Evolutionary conservation across 192 early-diverging fungal genomes (phyloP).

Genomic region (Chytriomyces sp.): DNA sequence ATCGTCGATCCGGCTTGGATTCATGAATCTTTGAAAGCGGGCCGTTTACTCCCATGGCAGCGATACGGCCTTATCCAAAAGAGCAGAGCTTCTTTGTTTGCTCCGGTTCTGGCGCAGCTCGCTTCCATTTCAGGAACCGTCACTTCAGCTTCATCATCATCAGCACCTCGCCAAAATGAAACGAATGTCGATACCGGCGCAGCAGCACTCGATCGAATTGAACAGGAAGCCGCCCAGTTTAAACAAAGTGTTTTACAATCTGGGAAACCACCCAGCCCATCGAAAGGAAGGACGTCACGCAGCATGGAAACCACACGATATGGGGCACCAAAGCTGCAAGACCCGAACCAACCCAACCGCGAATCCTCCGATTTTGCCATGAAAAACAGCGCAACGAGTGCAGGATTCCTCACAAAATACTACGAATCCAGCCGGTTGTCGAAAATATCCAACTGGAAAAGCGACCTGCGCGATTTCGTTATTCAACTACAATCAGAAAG

Average conservation of each 20-base stretch:
- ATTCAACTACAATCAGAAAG: constrained; percentile 36
- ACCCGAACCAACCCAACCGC: constrained; percentile 12
- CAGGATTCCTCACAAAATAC: constrained; percentile 55
- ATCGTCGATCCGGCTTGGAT: constrained; percentile 70
- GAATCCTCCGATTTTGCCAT: constrained; percentile 36
- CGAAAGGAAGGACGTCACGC: constrained; percentile 5
- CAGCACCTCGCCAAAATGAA: too few relatives aligned
- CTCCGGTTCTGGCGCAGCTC: neutral
- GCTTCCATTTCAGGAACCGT: constrained; percentile 1
- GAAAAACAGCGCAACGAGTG: constrained; percentile 42
- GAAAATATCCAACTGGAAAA: constrained; percentile 69
- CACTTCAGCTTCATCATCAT: too few relatives aligned
- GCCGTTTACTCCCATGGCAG: constrained; percentile 70
- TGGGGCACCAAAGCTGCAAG: neutral
- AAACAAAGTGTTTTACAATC: neutral
- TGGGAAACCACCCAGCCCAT: constrained; percentile 10
- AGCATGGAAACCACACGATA: neutral
- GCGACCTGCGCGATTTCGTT: constrained; percentile 75
- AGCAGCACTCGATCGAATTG: constrained; percentile 3
- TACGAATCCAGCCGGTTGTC: constrained; percentile 56
- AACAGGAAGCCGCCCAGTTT: neutral
- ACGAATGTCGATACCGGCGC: neutral
- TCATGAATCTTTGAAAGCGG: constrained; percentile 65
- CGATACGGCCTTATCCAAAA: constrained; percentile 44
- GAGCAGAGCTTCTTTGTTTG: constrained; percentile 7